Percentiles rank a stretch among this genome's conserved stretches.
phyloP scores from a whole-genome alignment of 2,329 filamentous ascomycete species.

The Alternaria brassicicola region DNA sequence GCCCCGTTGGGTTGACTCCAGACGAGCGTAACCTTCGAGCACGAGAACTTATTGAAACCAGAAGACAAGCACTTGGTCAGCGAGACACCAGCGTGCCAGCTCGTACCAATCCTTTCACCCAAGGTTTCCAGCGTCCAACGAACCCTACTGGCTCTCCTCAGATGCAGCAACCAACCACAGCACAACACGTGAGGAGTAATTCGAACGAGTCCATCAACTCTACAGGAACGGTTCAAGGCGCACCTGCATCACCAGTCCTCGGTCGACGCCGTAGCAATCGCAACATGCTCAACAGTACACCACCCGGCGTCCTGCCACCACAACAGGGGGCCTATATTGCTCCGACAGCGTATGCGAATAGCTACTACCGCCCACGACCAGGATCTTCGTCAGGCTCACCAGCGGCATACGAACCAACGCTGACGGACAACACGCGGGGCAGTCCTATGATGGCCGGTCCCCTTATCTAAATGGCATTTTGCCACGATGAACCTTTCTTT shows the following conservation, averaged over 20 bases:
- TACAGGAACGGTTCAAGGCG: conserved; percentile 35
- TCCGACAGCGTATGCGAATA: conserved; percentile 34
- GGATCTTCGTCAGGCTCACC: conserved; percentile 25
- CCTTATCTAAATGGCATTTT: conserved; percentile 32
- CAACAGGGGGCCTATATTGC: conserved; percentile 32
- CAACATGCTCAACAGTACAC: conserved; percentile 35
- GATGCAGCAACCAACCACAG: conserved; percentile 14
- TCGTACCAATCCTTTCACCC: conserved; percentile 47
- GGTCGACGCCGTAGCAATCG: conserved; percentile 46
- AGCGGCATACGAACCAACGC: conserved; percentile 35
- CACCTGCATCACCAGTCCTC: conserved; percentile 38
- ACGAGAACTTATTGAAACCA: conserved; percentile 46
- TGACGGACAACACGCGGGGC: conserved; percentile 32
- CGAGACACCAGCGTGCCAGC: conserved; percentile 32
- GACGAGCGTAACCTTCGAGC: conserved; percentile 45
- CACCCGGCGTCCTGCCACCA: conserved; percentile 31
- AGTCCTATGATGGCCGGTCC: conserved; percentile 44
- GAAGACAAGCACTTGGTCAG: conserved; percentile 41
- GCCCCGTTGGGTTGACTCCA: conserved; percentile 36
- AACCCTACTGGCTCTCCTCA: conserved; percentile 27
- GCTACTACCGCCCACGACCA: conserved; percentile 39
- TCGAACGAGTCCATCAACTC: conserved; percentile 45
- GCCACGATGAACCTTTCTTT: not conserved
- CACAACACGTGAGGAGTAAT: conserved; percentile 39
- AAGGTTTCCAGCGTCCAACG: conserved; percentile 38